These are phyloP conservation scores for Calvatia gigantea DNA, from an alignment of 768 basidiomycete species.

Conservation along the genomic window DNA sequence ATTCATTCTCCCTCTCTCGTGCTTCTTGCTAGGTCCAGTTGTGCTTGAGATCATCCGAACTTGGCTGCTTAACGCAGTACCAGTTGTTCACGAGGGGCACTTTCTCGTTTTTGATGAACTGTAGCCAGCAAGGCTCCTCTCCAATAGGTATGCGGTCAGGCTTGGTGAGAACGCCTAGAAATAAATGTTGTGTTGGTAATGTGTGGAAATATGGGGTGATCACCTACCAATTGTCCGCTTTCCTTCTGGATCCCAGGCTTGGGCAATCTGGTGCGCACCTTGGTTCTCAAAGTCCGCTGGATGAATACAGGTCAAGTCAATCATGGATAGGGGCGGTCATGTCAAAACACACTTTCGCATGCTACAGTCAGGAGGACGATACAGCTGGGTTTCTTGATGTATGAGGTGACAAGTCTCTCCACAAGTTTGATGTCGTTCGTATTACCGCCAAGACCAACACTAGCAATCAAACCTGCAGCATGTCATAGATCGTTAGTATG, in stretches of 20 bases:
- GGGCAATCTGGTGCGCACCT: conserved; percentile 63
- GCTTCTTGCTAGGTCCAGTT: conserved; percentile 64
- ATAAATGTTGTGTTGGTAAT: neutral
- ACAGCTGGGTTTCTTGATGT: conserved; percentile 62
- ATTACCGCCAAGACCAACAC: conserved; percentile 45
- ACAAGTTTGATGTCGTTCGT: conserved; percentile 60
- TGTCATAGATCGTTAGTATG: neutral
- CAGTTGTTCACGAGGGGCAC: conserved; percentile 52
- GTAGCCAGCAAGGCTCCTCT: conserved; percentile 54
- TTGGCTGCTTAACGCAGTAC: conserved; percentile 57
- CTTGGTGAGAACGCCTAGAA: conserved; percentile 70
- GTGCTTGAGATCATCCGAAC: conserved; percentile 45
- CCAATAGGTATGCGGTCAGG: conserved; percentile 62
- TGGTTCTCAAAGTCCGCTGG: conserved; percentile 84
- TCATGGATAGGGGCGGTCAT: neutral
- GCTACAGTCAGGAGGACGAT: conserved; percentile 58
- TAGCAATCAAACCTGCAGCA: conserved; percentile 54
- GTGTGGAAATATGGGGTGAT: neutral
- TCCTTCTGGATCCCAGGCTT: conserved; percentile 56
- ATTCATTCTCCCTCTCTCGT: conserved; percentile 51
- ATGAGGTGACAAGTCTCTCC: conserved; percentile 49
- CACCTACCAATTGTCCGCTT: conserved; percentile 64
- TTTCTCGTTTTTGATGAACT: conserved; percentile 50
- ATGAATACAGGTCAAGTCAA: neutral
- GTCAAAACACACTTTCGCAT: conserved; percentile 50